A percentile compares a stretch with the other conserved stretches of the same genome.
phyloP scores from a whole-genome alignment of 2,329 filamentous ascomycete genomes.

The Bipolaris sorokiniana region DNA sequence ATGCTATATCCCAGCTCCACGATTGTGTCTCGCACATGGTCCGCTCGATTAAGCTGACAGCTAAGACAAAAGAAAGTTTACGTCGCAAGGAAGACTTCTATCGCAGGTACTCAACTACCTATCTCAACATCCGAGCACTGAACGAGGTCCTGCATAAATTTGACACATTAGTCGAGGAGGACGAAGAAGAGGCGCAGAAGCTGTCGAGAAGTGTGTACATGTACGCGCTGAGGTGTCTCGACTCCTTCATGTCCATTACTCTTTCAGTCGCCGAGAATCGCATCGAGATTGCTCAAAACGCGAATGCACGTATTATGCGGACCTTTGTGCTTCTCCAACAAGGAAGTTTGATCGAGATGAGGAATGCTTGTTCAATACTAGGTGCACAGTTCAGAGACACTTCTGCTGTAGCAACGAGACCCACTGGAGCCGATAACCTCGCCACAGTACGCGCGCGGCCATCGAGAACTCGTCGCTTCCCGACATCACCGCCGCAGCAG shows the following conservation, averaged over 20 bases:
- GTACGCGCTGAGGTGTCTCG: constrained; percentile 44
- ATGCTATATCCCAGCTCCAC: constrained; percentile 60
- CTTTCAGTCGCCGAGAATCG: constrained; percentile 48
- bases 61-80: constrained; percentile 53
- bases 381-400: constrained; percentile 49
- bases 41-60: constrained; percentile 44
- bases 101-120: constrained; percentile 62
- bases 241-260: constrained; percentile 46
- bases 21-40: constrained; percentile 47
- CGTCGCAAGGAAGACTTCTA: constrained; percentile 54
- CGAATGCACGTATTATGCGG: constrained; percentile 63
- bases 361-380: constrained; percentile 63
- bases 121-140: constrained; percentile 62
- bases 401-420: constrained; percentile 27
- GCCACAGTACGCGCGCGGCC: constrained; percentile 41
- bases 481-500: constrained; percentile 43
- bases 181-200: constrained; percentile 54
- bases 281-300: constrained; percentile 59
- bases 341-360: constrained; percentile 63
- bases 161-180: constrained; percentile 57
- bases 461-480: constrained; percentile 39
- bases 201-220: constrained; percentile 45
- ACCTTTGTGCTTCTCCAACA: constrained; percentile 65
- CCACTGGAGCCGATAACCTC: constrained; percentile 28
- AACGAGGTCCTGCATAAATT: constrained; percentile 61